Base-by-base conservation (phyloP, 192 early-diverging fungal species). In the Podila epicladia region DNA sequence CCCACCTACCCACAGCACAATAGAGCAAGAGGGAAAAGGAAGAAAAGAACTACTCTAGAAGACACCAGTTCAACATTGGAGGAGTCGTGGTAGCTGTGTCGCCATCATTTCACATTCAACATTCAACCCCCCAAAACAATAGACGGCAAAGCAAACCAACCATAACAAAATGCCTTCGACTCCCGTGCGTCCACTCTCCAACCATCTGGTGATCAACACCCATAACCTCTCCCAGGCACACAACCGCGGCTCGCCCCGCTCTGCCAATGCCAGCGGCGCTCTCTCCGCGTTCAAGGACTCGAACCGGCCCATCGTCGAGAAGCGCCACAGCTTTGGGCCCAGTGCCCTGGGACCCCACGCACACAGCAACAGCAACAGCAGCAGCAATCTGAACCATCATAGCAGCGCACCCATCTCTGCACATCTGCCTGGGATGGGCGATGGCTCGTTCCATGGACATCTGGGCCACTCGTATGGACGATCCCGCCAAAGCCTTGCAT, bases 201-300 rank as follows among this genome's bases (percentile, higher is more conserved):
- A 72, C 22, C 76, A 79, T 50, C 65, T 79, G 29, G 69, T 79
- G 59, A 79, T 79, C 58, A 79, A 72, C 71, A 80, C 77, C 62
- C 77, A 80, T 31, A 80, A 80, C 32, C 71, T 80, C 41, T 80
- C 77, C 19, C 77, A 80, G 66, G 77, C 77, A 4, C 77, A 80
- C 35, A 80, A 80, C 49, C 66, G 77, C 48, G 77, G 77, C 6
- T 80, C 77, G 15, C 77, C 77, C 22, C 53, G 77, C 64, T 73
- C 71, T 13, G 77, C 77, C 57, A 69, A 37, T 58, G 67, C 70
- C 59, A 68, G 24, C 51, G 31, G 51, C 22, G 62, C 65, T 33
- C 12, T 65, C 66, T 20, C 31, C 13, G 9, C 66, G 22, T 58
- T 80, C 45, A 80, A 80, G 58, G 77, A 80, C 20, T 17, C 66